Evolutionary conservation across 2,329 filamentous ascomycete genomes (phyloP).

Genomic region (Scedosporium minutisporum): DNA sequence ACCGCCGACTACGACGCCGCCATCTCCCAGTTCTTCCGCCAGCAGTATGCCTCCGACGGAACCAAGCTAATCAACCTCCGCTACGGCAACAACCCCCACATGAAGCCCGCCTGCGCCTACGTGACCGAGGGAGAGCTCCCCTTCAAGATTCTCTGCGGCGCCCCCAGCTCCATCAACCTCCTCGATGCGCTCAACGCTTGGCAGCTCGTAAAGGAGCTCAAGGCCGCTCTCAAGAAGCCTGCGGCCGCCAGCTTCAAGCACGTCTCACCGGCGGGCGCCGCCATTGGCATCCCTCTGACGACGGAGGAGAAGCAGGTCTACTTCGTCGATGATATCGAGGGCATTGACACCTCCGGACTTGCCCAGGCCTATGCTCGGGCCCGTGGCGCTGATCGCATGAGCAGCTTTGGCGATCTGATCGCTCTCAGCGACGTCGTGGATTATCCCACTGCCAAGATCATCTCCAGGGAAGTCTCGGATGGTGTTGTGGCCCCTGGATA

Average conservation of each 20-base stretch:
- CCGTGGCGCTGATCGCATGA: conserved; percentile 94
- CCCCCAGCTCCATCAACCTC: conserved; percentile 95
- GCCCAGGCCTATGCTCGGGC: conserved; percentile 95
- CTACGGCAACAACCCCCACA: conserved; percentile 95
- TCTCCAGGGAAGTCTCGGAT: conserved; percentile 94
- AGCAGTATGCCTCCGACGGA: conserved; percentile 84
- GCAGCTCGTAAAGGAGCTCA: conserved; percentile 94
- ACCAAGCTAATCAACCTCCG: conserved; percentile 75
- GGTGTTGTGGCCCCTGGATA: conserved; percentile 90
- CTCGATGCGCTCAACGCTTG: conserved; percentile 94
- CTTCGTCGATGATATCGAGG: conserved; percentile 92
- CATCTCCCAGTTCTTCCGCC: conserved; percentile 95
- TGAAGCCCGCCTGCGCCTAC: conserved; percentile 89
- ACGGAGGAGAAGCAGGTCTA: conserved; percentile 92
- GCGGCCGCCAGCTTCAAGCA: conserved; percentile 99
- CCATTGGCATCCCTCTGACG: conserved; percentile 79
- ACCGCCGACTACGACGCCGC: conserved; percentile 93
- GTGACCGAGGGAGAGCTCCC: conserved; percentile 64
- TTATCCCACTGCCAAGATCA: conserved; percentile 89
- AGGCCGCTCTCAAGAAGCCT: conserved; percentile 74
- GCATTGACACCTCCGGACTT: conserved; percentile 74
- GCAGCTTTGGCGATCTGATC: conserved; percentile 94
- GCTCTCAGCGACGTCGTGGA: conserved; percentile 88
- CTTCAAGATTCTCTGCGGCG: conserved; percentile 87
- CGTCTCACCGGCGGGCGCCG: conserved; percentile 91